Evolutionary conservation across 2,329 filamentous ascomycete species (phyloP).

Genomic region (Epichloe hybrida): DNA sequence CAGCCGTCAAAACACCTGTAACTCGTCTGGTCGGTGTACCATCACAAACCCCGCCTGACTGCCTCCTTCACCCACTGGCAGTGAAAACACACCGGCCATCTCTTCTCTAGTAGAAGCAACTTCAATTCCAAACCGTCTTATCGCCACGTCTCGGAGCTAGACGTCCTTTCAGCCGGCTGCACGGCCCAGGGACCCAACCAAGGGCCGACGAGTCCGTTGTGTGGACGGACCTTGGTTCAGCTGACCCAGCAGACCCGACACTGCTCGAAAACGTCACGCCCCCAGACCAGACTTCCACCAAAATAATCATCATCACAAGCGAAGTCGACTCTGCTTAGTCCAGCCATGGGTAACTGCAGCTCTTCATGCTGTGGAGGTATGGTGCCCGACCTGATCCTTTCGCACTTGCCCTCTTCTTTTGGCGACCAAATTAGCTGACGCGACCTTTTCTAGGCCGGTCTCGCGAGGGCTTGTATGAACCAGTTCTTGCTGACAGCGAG

Average conservation of each 20-base stretch:
- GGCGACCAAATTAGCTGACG: slow-evolving; percentile 14
- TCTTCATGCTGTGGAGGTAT: slow-evolving; percentile 43
- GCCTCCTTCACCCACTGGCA: background rate
- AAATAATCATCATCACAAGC: background rate
- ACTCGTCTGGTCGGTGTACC: slow-evolving; percentile 1
- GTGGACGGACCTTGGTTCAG: background rate
- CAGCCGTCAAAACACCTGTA: slow-evolving; percentile 1
- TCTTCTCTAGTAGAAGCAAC: background rate
- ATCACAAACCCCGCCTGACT: background rate
- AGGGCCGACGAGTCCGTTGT: background rate
- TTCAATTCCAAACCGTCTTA: background rate
- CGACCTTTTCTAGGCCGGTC: slow-evolving; percentile 44
- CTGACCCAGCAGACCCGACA: background rate
- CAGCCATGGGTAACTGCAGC: slow-evolving; percentile 47
- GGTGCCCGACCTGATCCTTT: slow-evolving; percentile 14
- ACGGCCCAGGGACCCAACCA: background rate
- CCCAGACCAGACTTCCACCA: background rate
- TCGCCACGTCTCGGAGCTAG: background rate
- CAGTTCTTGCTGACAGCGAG: slow-evolving; percentile 86
- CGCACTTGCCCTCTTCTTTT: slow-evolving; percentile 3
- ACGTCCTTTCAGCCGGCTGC: background rate
- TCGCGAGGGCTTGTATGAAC: slow-evolving; percentile 72
- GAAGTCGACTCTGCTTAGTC: background rate
- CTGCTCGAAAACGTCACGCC: background rate
- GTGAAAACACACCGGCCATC: background rate